Percentiles rank a stretch among this genome's conserved stretches.
Conservation (phyloP, 768 basidiomycete genomes). For the Xerocomellus dryophilus region DNA sequence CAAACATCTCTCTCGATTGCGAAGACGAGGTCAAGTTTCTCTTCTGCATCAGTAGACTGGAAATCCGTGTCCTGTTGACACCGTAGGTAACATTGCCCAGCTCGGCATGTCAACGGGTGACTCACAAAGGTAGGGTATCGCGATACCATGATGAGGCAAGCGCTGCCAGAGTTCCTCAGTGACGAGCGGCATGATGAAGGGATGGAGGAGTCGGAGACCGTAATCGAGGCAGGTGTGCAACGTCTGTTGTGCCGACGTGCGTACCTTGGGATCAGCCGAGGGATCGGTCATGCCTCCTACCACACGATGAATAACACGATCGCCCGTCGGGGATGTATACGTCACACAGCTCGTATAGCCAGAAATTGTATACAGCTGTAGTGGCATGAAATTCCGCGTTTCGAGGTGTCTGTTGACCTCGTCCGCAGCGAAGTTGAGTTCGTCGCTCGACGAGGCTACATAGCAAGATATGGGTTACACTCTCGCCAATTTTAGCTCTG, state of each 20-base stretch:
- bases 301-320: slow-evolving; percentile 2
- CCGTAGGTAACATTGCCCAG: background rate
- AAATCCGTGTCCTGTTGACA: slow-evolving; percentile 53
- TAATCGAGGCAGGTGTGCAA: slow-evolving; percentile 92
- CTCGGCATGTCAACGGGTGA: slow-evolving; percentile 7
- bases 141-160: slow-evolving; percentile 87
- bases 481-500: too few species aligned
- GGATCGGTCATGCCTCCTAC: slow-evolving; percentile 95
- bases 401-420: slow-evolving; percentile 74
- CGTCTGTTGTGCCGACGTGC: slow-evolving; percentile 89
- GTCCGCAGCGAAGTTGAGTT: slow-evolving; percentile 76
- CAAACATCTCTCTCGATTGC: too few species aligned
- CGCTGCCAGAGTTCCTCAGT: slow-evolving; percentile 99
- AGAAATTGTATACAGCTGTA: slow-evolving; percentile 83
- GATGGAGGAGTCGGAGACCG: slow-evolving; percentile 87
- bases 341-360: slow-evolving; percentile 98
- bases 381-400: slow-evolving; percentile 95
- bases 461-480: too few species aligned
- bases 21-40: slow-evolving; percentile 84
- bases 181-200: slow-evolving; percentile 99
- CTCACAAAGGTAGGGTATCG: slow-evolving; percentile 78
- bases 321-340: slow-evolving; percentile 70
- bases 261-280: slow-evolving; percentile 55
- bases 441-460: slow-evolving; percentile 86
- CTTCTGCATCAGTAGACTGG: slow-evolving; percentile 69